Percentiles rank a stretch among this genome's conserved stretches.
Conservation (phyloP, 331 rosid genomes). For the Erythrophleum ivorense region DNA sequence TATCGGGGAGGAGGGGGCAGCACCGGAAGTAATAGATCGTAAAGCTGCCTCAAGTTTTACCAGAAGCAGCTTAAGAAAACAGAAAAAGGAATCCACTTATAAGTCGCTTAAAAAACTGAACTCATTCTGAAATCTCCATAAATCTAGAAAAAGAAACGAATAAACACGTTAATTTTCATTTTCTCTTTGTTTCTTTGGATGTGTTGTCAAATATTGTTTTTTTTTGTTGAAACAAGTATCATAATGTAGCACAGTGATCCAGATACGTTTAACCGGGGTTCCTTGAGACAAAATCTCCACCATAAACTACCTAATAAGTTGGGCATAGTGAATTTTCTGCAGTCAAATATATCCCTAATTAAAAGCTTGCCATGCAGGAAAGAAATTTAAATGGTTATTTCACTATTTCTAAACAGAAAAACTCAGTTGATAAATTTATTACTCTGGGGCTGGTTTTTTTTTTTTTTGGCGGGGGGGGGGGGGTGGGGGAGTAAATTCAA, state of each 20-base stretch:
- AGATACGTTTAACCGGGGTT: not conserved
- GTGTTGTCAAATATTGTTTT: not conserved
- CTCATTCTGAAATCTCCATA: not conserved
- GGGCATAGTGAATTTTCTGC: not conserved
- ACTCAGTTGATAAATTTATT: not conserved
- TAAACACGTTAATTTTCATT: not conserved
- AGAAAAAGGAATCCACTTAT: not conserved
- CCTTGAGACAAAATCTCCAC: not conserved
- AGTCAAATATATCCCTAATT: constrained; percentile 3
- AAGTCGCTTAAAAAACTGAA: not conserved
- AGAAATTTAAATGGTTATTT: not conserved
- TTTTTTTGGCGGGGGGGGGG: too few species aligned
- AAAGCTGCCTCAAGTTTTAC: not conserved
- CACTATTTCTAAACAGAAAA: not conserved
- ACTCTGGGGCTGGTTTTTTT: too few species aligned
- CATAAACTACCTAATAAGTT: not conserved
- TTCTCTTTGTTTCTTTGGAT: not conserved
- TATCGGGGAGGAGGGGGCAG: not conserved
- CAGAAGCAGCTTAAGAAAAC: constrained; percentile 3
- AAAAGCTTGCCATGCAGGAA: constrained; percentile 22
- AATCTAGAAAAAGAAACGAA: not conserved
- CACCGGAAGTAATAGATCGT: not conserved
- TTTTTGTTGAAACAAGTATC: constrained; percentile 18
- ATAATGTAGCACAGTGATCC: not conserved
- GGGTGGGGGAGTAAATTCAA: not conserved